Evolutionary conservation across 2,329 filamentous ascomycete species (phyloP).

Genomic region (Curvularia hawaiiensis): DNA sequence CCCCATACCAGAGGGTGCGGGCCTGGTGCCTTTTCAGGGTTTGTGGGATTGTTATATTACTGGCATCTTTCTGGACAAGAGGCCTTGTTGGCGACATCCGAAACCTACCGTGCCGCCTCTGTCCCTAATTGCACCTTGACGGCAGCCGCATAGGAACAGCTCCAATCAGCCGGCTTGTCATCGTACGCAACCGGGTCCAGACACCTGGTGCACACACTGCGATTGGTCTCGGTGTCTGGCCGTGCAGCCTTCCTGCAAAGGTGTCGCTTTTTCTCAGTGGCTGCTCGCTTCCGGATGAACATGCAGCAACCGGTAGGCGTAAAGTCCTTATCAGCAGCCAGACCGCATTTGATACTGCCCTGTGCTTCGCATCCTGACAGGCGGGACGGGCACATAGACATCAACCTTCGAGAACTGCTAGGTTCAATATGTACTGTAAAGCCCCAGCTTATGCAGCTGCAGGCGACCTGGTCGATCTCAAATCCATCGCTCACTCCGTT

Average conservation of each 20-base stretch:
- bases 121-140: constrained; percentile 19
- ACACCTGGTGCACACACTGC: constrained; percentile 12
- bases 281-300: constrained; percentile 33
- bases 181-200: constrained; percentile 14
- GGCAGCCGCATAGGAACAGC: constrained; percentile 29
- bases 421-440: constrained; percentile 36
- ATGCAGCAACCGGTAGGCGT: constrained; percentile 21
- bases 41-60: neutral
- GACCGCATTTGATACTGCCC: constrained; percentile 31
- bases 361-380: constrained; percentile 32
- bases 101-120: constrained; percentile 6
- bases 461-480: constrained; percentile 18
- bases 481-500: constrained; percentile 15
- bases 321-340: constrained; percentile 42
- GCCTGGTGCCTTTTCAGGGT: constrained; percentile 9
- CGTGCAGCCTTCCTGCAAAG: constrained; percentile 21
- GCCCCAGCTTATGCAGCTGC: constrained; percentile 26
- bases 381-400: constrained; percentile 30
- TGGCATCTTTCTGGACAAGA: neutral
- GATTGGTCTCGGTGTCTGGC: constrained; percentile 21
- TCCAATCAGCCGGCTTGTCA: constrained; percentile 30
- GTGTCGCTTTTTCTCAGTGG: constrained; percentile 27
- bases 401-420: constrained; percentile 33
- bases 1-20: constrained; percentile 3
- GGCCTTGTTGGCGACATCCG: neutral